Evolutionary conservation across 2,329 filamentous ascomycete species (phyloP).

Genomic region (Pezicula neosporulosa): DNA sequence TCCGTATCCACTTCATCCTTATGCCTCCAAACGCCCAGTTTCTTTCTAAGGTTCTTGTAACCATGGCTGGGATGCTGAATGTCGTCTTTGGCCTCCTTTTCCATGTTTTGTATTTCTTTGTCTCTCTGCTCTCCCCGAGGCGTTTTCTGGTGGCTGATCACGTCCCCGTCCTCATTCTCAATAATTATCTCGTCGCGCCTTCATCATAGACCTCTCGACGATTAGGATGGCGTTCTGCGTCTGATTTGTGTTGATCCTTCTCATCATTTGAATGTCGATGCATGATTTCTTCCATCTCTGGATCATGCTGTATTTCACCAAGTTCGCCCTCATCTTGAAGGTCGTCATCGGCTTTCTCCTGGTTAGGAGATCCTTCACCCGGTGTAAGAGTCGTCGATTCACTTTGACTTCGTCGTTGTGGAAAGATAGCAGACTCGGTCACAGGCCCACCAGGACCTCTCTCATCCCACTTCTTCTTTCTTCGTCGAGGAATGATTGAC

Average conservation of each 20-base stretch:
- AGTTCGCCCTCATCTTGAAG: conserved; percentile 28
- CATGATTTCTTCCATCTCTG: conserved; percentile 29
- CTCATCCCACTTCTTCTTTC: conserved; percentile 66
- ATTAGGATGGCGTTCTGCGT: conserved; percentile 25
- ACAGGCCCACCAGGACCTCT: conserved; percentile 82
- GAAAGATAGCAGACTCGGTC: conserved; percentile 84
- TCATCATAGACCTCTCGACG: conserved; percentile 74
- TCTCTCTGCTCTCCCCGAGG: conserved; percentile 27
- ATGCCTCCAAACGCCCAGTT: conserved; percentile 25
- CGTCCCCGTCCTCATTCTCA: conserved; percentile 85
- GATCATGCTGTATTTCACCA: conserved; percentile 29
- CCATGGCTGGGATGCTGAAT: conserved; percentile 26
- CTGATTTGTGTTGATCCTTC: conserved; percentile 25
- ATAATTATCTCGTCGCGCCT: conserved; percentile 73
- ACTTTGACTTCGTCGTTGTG: conserved; percentile 37
- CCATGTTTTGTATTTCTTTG: conserved; percentile 38
- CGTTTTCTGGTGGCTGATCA: conserved; percentile 62
- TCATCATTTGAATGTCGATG: conserved; percentile 29
- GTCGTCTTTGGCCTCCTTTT: conserved; percentile 32
- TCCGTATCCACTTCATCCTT: conserved; percentile 38
- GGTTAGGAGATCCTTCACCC: conserved; percentile 21
- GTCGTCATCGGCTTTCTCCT: conserved; percentile 23
- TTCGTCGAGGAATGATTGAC: conserved; percentile 56
- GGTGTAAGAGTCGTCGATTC: conserved; percentile 26
- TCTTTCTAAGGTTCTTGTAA: conserved; percentile 25